Conservation (phyloP, 2,329 filamentous ascomycete species). For the Pyrenochaeta sp. region DNA sequence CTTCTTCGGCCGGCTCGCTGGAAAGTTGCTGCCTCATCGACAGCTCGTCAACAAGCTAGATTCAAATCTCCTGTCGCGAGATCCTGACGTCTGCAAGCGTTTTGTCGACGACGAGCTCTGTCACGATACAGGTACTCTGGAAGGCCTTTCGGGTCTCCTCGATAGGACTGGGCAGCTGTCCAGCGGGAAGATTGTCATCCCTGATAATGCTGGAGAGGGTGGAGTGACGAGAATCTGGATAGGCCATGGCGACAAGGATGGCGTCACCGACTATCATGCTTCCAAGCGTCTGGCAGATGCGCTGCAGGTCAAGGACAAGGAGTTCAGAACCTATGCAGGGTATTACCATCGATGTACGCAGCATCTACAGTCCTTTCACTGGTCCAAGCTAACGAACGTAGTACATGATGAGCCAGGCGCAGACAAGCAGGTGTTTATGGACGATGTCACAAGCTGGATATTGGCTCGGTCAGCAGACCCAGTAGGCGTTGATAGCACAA, state of each 20-base stretch:
- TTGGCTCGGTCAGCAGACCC: slow-evolving; percentile 42
- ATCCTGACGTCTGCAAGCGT: slow-evolving; percentile 68
- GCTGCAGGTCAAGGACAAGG: slow-evolving; percentile 69
- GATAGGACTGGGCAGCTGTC: slow-evolving; percentile 73
- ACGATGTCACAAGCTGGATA: slow-evolving; percentile 49
- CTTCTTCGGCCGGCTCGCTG: slow-evolving; percentile 71
- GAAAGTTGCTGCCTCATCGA: slow-evolving; percentile 70
- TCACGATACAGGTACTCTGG: slow-evolving; percentile 87
- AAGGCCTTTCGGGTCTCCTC: slow-evolving; percentile 78
- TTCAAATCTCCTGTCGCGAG: slow-evolving; percentile 70
- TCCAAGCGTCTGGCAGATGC: slow-evolving; percentile 70
- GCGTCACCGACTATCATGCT: slow-evolving; percentile 71
- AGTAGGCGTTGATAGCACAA: slow-evolving; percentile 37
- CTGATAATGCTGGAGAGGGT: slow-evolving; percentile 55
- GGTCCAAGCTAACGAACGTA: slow-evolving; percentile 26
- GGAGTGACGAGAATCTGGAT: slow-evolving; percentile 74
- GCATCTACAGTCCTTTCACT: neutral
- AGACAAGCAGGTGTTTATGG: slow-evolving; percentile 44
- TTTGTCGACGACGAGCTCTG: slow-evolving; percentile 73
- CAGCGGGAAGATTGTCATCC: slow-evolving; percentile 60
- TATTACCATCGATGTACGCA: slow-evolving; percentile 74
- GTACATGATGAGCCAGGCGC: slow-evolving; percentile 50
- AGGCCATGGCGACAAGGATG: slow-evolving; percentile 79
- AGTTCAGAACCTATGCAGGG: slow-evolving; percentile 77
- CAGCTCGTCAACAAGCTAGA: slow-evolving; percentile 75